These are phyloP conservation scores for Aspergillus tamarii DNA, from an alignment of 2,329 filamentous ascomycete species.

Conservation along the genomic window DNA sequence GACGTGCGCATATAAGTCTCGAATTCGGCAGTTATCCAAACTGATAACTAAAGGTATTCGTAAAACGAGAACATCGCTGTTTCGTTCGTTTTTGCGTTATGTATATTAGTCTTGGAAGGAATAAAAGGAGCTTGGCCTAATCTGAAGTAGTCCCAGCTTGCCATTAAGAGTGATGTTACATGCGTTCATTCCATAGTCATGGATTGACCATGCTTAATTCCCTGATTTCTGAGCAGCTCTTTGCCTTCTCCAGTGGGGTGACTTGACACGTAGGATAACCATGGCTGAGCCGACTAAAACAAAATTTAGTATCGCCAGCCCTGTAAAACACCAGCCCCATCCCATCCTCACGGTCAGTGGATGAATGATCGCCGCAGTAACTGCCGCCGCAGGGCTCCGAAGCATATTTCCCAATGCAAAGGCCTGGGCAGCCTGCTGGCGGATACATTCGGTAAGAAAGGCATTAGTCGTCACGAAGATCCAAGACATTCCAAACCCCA, in stretches of 20 bases:
- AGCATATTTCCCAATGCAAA: slow-evolving; percentile 47
- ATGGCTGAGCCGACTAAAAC: neutral
- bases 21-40: neutral
- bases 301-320: slow-evolving; percentile 23
- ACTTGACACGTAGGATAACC: neutral
- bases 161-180: neutral
- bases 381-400: slow-evolving; percentile 45
- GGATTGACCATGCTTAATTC: neutral
- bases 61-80: neutral
- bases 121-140: neutral
- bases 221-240: neutral
- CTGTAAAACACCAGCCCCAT: slow-evolving; percentile 46
- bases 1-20: slow-evolving; percentile 21
- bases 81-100: neutral
- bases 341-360: slow-evolving; percentile 39
- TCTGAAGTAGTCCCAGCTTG: neutral
- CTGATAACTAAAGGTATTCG: neutral
- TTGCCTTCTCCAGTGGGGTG: neutral
- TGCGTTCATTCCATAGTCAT: neutral
- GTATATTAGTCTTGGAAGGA: neutral
- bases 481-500: slow-evolving; percentile 44
- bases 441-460: slow-evolving; percentile 47
- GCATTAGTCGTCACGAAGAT: slow-evolving; percentile 49
- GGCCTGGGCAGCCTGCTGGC: slow-evolving; percentile 43
- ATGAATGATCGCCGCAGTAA: slow-evolving; percentile 43